Evolutionary conservation across 495 filamentous ascomycete genomes (phyloP).

Genomic region (Trichoderma orchidacearum): DNA sequence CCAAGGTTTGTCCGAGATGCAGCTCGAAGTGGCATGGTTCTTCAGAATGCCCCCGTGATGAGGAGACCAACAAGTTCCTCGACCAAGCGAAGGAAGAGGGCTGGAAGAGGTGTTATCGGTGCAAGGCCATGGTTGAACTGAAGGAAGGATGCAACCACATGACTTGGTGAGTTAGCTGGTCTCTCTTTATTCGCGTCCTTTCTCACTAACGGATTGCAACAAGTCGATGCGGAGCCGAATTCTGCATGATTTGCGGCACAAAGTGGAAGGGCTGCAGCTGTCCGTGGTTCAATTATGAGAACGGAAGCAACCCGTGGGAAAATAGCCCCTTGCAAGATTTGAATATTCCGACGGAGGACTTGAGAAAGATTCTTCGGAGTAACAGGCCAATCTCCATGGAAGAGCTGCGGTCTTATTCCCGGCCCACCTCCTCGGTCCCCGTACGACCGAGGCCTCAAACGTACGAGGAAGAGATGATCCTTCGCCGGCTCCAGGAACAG

Average conservation of each 20-base stretch:
- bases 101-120: constrained; percentile 66
- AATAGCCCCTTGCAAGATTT: background rate
- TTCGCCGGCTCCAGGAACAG: constrained; percentile 38
- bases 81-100: constrained; percentile 57
- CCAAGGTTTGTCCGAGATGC: constrained; percentile 60
- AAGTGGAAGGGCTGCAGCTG: constrained; percentile 78
- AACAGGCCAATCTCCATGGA: background rate
- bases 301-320: constrained; percentile 3
- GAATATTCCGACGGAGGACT: background rate
- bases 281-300: constrained; percentile 60
- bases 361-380: background rate
- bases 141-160: constrained; percentile 78
- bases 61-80: constrained; percentile 48
- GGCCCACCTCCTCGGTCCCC: background rate
- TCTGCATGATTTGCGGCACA: constrained; percentile 67
- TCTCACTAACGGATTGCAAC: constrained; percentile 4
- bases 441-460: constrained; percentile 22
- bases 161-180: constrained; percentile 46
- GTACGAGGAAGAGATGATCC: constrained; percentile 39
- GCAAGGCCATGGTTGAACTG: constrained; percentile 62
- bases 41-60: constrained; percentile 57
- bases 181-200: background rate
- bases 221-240: constrained; percentile 65
- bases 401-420: background rate
- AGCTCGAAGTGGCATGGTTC: constrained; percentile 58